Conservation (phyloP, 805 yeast genomes). For the Starmerella vitae region DNA sequence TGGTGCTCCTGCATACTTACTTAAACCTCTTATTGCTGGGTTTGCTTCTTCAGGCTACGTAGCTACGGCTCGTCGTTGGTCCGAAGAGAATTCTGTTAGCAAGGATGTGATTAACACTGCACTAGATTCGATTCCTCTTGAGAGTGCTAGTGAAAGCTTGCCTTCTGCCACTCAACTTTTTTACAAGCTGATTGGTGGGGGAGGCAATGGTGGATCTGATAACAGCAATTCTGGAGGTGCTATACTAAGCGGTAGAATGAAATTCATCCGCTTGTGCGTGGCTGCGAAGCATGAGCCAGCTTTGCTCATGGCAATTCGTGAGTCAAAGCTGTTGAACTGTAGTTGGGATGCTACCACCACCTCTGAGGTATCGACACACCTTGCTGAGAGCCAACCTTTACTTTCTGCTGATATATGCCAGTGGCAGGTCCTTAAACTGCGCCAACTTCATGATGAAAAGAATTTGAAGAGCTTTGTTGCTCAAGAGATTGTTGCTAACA, state of each 20-base stretch:
- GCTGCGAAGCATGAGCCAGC: constrained; percentile 12
- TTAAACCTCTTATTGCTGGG: constrained; percentile 11
- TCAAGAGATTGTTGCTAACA: constrained; percentile 16
- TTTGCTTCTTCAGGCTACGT: constrained; percentile 12
- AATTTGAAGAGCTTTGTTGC: constrained; percentile 14
- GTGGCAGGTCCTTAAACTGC: constrained; percentile 20
- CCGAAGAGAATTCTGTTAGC: not conserved
- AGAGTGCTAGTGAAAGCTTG: constrained; percentile 4
- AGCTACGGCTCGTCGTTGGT: constrained; percentile 16
- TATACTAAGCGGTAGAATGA: constrained; percentile 18
- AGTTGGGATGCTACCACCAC: constrained; percentile 25
- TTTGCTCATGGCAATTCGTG: constrained; percentile 24
- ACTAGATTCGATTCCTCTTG: constrained; percentile 4
- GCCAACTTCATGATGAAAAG: constrained; percentile 1
- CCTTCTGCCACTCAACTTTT: constrained; percentile 17
- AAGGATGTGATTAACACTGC: constrained; percentile 1
- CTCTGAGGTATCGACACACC: constrained; percentile 13
- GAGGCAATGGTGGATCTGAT: not conserved
- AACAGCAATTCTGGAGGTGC: not conserved
- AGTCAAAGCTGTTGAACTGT: constrained; percentile 21
- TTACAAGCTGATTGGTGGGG: constrained; percentile 1
- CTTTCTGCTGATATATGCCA: constrained; percentile 24
- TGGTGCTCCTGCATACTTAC: constrained; percentile 10
- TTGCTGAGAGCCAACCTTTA: constrained; percentile 11
- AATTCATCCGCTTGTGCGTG: constrained; percentile 19